phyloP scores from a whole-genome alignment of 2,329 filamentous ascomycete species.

The Curvularia sp. region DNA sequence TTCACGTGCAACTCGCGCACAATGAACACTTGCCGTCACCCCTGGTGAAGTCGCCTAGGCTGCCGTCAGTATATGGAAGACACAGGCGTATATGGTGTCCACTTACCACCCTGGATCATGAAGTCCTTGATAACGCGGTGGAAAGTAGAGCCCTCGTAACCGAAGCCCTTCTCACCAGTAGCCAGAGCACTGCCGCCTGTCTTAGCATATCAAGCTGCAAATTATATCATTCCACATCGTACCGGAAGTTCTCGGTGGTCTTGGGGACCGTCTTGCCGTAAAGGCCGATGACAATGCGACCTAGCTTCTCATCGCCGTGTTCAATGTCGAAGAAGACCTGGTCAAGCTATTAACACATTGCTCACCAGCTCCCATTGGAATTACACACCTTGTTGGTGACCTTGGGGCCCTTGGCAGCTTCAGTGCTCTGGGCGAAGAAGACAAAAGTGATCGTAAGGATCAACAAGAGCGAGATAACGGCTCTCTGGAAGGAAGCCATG shows the following conservation, averaged over 20 bases:
- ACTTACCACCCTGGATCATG: slow-evolving; percentile 80
- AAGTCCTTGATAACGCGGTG: slow-evolving; percentile 90
- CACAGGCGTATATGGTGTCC: neutral
- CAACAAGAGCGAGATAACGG: slow-evolving; percentile 75
- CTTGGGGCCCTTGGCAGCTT: slow-evolving; percentile 75
- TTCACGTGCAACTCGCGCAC: neutral
- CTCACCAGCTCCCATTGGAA: neutral
- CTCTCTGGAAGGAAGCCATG: slow-evolving; percentile 78
- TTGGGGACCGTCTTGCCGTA: slow-evolving; percentile 88
- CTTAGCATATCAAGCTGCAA: slow-evolving; percentile 19
- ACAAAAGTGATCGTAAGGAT: slow-evolving; percentile 69
- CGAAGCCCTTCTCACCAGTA: slow-evolving; percentile 85
- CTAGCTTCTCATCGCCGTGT: slow-evolving; percentile 76
- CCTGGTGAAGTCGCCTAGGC: slow-evolving; percentile 11
- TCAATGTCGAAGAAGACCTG: slow-evolving; percentile 83
- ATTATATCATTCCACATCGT: neutral
- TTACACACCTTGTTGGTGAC: slow-evolving; percentile 82
- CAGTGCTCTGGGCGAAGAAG: slow-evolving; percentile 46
- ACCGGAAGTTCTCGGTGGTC: slow-evolving; percentile 72
- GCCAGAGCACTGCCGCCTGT: slow-evolving; percentile 71
- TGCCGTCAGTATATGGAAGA: slow-evolving; percentile 2
- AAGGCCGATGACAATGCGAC: slow-evolving; percentile 80
- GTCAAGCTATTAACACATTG: slow-evolving; percentile 3
- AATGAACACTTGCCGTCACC: slow-evolving; percentile 2
- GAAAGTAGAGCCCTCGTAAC: slow-evolving; percentile 82